A percentile compares a stretch with the other conserved stretches of the same genome.
Conservation (phyloP, 2,329 filamentous ascomycete genomes). For the Emericellopsis cladophorae region DNA sequence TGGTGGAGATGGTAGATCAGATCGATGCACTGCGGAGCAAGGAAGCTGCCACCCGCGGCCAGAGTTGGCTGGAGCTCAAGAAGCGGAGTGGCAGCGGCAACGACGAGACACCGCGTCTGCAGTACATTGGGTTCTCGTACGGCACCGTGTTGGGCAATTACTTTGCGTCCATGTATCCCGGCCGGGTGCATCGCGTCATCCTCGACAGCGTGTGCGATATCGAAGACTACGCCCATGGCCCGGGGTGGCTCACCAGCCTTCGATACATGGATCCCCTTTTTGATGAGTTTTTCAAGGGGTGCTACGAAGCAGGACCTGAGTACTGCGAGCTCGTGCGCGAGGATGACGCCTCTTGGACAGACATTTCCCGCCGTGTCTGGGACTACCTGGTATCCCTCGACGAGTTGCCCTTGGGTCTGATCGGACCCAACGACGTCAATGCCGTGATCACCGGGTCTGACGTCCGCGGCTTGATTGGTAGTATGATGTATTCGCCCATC, state of each 20-base stretch:
- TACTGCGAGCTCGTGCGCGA: constrained; percentile 15
- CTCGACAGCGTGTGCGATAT: constrained; percentile 24
- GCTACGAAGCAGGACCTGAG: constrained; percentile 14
- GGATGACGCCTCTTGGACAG: constrained; percentile 8
- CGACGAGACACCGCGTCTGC: constrained; percentile 14
- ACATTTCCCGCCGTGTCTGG: constrained; percentile 19
- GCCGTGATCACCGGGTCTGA: constrained; percentile 18
- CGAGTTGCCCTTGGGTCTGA: constrained; percentile 15
- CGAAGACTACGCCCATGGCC: constrained; percentile 18
- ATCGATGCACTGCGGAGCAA: constrained; percentile 18
- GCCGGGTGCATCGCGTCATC: constrained; percentile 25
- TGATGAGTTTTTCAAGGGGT: constrained; percentile 20
- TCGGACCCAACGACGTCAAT: constrained; percentile 14
- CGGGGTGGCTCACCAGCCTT: constrained; percentile 21
- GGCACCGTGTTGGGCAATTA: constrained; percentile 20
- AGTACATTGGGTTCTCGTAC: constrained; percentile 39
- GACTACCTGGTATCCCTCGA: constrained; percentile 15
- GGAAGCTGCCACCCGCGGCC: neutral
- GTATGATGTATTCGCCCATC: constrained; percentile 17
- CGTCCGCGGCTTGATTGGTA: constrained; percentile 13
- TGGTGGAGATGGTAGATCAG: constrained; percentile 29
- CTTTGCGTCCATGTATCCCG: constrained; percentile 21
- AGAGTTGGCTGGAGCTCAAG: neutral
- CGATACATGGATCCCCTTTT: constrained; percentile 22
- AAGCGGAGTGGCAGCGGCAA: constrained; percentile 2